Evolutionary conservation across 208 protist genomes (phyloP).

Genomic region (Acanthamoeba lenticulata): DNA sequence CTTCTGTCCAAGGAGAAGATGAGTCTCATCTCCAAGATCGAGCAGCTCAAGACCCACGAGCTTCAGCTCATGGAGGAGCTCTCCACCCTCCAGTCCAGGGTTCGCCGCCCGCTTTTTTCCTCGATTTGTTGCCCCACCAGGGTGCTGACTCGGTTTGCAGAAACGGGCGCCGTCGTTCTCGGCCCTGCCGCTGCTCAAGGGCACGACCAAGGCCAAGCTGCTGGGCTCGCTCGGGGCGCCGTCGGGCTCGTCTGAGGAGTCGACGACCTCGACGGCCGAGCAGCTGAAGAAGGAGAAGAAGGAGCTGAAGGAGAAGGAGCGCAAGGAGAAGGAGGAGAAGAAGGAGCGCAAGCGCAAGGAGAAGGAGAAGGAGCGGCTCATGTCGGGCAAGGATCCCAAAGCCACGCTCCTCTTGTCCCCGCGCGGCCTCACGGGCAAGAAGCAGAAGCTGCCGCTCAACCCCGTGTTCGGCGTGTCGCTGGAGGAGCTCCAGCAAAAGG

Average conservation of each 20-base stretch:
- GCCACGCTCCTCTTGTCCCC: background rate
- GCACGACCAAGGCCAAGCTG: background rate
- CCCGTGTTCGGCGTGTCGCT: conserved; percentile 12
- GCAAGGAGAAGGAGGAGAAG: background rate
- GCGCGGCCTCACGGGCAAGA: background rate
- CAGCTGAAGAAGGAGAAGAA: conserved; percentile 34
- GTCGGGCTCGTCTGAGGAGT: background rate
- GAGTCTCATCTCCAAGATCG: conserved; percentile 14
- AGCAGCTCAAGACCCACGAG: conserved; percentile 23
- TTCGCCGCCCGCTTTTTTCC: background rate
- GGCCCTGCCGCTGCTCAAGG: background rate
- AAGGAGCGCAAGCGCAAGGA: background rate
- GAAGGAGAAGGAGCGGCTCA: background rate
- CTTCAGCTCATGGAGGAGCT: conserved; percentile 16
- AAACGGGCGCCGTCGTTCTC: background rate
- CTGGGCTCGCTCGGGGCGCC: background rate
- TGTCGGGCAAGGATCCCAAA: background rate
- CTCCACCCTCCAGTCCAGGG: background rate
- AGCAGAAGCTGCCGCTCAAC: background rate
- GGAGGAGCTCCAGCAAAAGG: conserved; percentile 8
- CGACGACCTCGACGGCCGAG: background rate
- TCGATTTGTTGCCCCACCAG: background rate
- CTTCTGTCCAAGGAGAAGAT: background rate
- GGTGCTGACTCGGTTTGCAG: background rate
- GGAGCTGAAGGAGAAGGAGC: conserved; percentile 14